Percentiles rank a stretch among this genome's conserved stretches.
phyloP scores from a whole-genome alignment of 805 yeast genomes.

The Monosporozyma unispora region DNA sequence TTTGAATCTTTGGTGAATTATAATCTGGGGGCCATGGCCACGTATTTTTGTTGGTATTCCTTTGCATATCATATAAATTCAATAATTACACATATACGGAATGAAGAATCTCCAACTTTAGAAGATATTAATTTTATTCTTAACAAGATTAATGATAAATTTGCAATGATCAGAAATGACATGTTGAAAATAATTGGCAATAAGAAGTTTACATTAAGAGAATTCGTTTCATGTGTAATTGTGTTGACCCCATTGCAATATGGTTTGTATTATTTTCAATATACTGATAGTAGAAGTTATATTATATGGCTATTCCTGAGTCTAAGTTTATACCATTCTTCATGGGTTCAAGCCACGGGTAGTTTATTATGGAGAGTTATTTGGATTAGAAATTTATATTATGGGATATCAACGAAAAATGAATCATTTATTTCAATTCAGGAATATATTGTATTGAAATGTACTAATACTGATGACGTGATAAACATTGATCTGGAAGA shows the following conservation, averaged over 20 bases:
- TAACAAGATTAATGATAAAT: constrained; percentile 20
- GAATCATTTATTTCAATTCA: neutral
- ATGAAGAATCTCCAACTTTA: constrained; percentile 26
- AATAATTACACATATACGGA: constrained; percentile 12
- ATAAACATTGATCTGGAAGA: neutral
- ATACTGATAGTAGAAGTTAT: constrained; percentile 11
- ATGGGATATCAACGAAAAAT: neutral
- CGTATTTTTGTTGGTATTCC: constrained; percentile 9
- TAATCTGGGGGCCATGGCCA: constrained; percentile 20
- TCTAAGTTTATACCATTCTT: constrained; percentile 17
- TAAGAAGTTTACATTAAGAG: neutral
- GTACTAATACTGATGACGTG: neutral
- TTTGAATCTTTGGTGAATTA: constrained; percentile 4
- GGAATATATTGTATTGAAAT: neutral
- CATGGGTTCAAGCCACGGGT: constrained; percentile 23
- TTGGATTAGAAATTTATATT: constrained; percentile 13
- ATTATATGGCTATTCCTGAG: constrained; percentile 6
- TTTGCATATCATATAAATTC: constrained; percentile 16
- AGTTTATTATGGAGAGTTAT: constrained; percentile 23
- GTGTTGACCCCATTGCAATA: constrained; percentile 17
- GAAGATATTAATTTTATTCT: constrained; percentile 24
- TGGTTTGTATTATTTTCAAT: constrained; percentile 8
- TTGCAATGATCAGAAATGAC: constrained; percentile 17
- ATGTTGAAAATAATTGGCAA: constrained; percentile 2
- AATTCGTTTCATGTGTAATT: constrained; percentile 1